Percentiles rank a stretch among this genome's conserved stretches.
Evolutionary conservation across 2,329 filamentous ascomycete genomes (phyloP).

Genomic region (Emericellopsis cladophorae): DNA sequence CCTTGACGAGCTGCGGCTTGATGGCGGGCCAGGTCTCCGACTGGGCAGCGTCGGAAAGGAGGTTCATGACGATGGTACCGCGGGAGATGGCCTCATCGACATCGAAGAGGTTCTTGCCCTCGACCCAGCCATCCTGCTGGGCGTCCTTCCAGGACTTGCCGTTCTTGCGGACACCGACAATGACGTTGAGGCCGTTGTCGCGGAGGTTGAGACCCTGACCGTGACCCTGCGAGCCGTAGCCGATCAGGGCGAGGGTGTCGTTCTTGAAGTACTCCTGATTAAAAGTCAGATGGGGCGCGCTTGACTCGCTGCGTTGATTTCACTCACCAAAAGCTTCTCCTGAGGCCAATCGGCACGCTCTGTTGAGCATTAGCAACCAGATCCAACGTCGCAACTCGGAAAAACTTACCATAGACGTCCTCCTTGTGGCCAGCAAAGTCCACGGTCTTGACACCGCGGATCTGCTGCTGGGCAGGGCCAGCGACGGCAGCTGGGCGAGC

Average conservation of each 20-base stretch:
- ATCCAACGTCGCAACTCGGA: background rate
- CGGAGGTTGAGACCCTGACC: slow-evolving; percentile 98
- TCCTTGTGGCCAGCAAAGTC: slow-evolving; percentile 96
- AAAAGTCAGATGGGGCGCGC: background rate
- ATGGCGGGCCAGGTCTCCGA: slow-evolving; percentile 97
- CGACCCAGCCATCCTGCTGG: slow-evolving; percentile 91
- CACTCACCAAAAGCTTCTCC: slow-evolving; percentile 88
- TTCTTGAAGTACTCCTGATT: slow-evolving; percentile 96
- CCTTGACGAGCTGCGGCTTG: slow-evolving; percentile 97
- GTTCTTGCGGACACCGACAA: slow-evolving; percentile 96
- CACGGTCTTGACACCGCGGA: slow-evolving; percentile 92
- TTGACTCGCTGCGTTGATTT: slow-evolving; percentile 5
- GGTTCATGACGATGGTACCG: slow-evolving; percentile 97
- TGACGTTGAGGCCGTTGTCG: slow-evolving; percentile 99
- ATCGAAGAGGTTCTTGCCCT: slow-evolving; percentile 98
- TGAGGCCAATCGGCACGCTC: slow-evolving; percentile 97
- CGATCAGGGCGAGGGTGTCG: slow-evolving; percentile 97
- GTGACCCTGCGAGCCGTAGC: slow-evolving; percentile 96
- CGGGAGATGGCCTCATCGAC: slow-evolving; percentile 90
- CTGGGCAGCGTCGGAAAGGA: slow-evolving; percentile 95
- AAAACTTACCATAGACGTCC: slow-evolving; percentile 69
- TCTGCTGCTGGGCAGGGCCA: slow-evolving; percentile 51
- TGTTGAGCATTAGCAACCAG: slow-evolving; percentile 18
- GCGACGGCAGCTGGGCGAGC: slow-evolving; percentile 37
- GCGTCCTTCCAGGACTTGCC: slow-evolving; percentile 98